Percentiles rank a stretch among this genome's conserved stretches.
phyloP scores from a whole-genome alignment of 2,329 filamentous ascomycete species.

The Diaporthe velutina region DNA sequence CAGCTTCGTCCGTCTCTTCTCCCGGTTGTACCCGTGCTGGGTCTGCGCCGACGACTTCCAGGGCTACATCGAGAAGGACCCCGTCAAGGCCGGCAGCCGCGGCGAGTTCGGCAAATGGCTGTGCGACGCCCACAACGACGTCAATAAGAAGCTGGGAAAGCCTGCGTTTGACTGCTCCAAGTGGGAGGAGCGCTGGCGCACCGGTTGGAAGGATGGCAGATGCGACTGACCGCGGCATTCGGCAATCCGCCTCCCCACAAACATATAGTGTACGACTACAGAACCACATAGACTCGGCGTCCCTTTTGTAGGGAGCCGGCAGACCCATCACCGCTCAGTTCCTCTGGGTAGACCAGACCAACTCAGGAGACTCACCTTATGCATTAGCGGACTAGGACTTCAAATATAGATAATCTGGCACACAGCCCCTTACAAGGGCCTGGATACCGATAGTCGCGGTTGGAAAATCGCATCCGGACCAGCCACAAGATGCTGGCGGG shows the following conservation, averaged over 20 bases:
- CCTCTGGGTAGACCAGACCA: constrained; percentile 22
- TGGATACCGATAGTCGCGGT: not conserved
- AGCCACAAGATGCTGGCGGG: not conserved
- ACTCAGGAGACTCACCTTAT: constrained; percentile 12
- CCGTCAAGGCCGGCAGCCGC: constrained; percentile 69
- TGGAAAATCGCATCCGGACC: not conserved
- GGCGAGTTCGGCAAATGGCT: constrained; percentile 86
- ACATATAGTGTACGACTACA: constrained; percentile 12
- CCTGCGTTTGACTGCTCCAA: constrained; percentile 86
- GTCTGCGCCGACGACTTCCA: constrained; percentile 94
- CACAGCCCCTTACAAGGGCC: not conserved
- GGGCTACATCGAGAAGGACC: constrained; percentile 80
- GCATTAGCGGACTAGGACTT: not conserved
- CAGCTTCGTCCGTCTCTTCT: constrained; percentile 84
- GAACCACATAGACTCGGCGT: constrained; percentile 10
- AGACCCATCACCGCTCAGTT: constrained; percentile 37
- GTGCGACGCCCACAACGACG: constrained; percentile 88
- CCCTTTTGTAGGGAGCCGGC: not conserved
- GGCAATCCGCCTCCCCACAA: not conserved
- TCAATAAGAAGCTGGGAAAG: constrained; percentile 93
- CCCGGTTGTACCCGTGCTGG: constrained; percentile 95
- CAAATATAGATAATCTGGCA: not conserved
- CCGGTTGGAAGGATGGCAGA: constrained; percentile 82
- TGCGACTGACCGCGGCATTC: constrained; percentile 60
- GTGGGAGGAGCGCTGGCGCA: constrained; percentile 97